phyloP scores from a whole-genome alignment of 805 yeast genomes.

The Starmerella bombicola region DNA sequence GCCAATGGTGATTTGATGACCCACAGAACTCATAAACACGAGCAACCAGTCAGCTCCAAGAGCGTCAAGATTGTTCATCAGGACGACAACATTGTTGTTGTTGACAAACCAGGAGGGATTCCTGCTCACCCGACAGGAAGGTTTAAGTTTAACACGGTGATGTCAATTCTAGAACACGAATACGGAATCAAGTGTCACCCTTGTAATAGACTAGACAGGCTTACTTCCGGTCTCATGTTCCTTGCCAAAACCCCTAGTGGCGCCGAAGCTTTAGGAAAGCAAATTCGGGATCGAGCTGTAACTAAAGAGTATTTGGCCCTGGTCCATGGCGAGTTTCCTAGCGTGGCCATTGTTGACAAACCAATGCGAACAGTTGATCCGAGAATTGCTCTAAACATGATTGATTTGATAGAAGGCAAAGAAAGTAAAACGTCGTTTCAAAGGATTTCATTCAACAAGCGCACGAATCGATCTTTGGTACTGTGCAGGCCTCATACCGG shows the following conservation, averaged over 20 bases:
- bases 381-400: constrained; percentile 51
- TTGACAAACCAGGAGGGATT: constrained; percentile 88
- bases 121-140: constrained; percentile 93
- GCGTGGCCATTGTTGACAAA: constrained; percentile 45
- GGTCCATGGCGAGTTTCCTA: constrained; percentile 77
- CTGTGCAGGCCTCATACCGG: constrained; percentile 82
- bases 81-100: constrained; percentile 62
- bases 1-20: constrained; percentile 72
- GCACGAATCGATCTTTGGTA: constrained; percentile 47
- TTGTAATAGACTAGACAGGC: constrained; percentile 76
- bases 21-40: constrained; percentile 77
- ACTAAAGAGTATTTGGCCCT: constrained; percentile 74
- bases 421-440: constrained; percentile 62
- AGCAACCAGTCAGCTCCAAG: constrained; percentile 60
- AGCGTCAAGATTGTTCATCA: constrained; percentile 57
- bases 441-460: constrained; percentile 55
- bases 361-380: constrained; percentile 66
- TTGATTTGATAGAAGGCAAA: constrained; percentile 34
- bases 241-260: constrained; percentile 70
- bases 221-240: constrained; percentile 90
- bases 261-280: constrained; percentile 64
- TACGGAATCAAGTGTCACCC: constrained; percentile 58
- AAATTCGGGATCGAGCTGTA: constrained; percentile 56
- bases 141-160: constrained; percentile 67
- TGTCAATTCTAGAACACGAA: constrained; percentile 65